Base-by-base conservation (phyloP, 345 rosid species). In the Boechera stricta region DNA sequence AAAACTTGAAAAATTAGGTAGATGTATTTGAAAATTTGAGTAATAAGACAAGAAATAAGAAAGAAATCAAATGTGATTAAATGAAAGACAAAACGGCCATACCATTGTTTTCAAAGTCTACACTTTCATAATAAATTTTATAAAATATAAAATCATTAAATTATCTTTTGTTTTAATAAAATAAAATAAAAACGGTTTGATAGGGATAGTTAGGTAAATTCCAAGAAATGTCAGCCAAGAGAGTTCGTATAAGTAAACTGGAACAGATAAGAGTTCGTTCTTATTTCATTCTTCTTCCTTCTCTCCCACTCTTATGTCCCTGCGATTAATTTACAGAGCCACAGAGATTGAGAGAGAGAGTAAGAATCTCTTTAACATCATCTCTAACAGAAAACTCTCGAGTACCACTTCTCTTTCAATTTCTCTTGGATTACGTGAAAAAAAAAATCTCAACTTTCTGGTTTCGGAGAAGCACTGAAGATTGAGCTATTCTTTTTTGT, bases 151-250 rank as follows among this genome's bases (percentile, higher is more conserved):
- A 48, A 48, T 48, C 53, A 48, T n/a, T 48, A 48, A 48, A 49
- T 16, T 6, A 49, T 6, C 16, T 15, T 16, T 16, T n/a, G 21
- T 49, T n/a, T n/a, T 6, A 16, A 18, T 7, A 18, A 49, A 49
- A 49, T 49, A 49, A 49, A 15, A 0, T 6, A 21, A 21, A 63
- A 69, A 33, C 64, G 75, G 80, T 28, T 58, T 59, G 76, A 78
- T 0, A 78, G 73, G 76, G 77, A 78, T 33, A 58, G 77, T 78
- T 58, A 2, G 41, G 77, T 55, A 71, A 70, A 62, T 64, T 75
- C 73, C 15, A 8, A 32, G n/a, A 75, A 47, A 16, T 10, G 24
- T 68, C 62, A 62, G 15, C 71, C 48, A 4, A 4, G 21, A 4
- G 56, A 52, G 12, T 52, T 52, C 6, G 56, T 52, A 64, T 4